A percentile compares a stretch with the other conserved stretches of the same genome.
These are phyloP conservation scores for Ilex asprella DNA, from an alignment of 257 asterid species.

Conservation along the genomic window DNA sequence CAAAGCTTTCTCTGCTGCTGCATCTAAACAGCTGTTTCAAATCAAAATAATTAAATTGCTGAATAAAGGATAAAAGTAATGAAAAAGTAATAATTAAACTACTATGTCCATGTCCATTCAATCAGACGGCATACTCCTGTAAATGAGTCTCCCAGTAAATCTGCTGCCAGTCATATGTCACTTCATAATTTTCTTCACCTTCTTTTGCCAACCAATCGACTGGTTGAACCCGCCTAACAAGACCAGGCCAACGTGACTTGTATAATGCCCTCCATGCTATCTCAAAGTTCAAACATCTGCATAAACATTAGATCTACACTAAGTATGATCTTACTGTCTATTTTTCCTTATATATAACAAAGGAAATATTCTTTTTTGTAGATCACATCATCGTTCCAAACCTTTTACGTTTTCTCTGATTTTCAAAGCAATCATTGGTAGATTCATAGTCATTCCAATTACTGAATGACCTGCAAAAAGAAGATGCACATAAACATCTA, in stretches of 20 bases:
- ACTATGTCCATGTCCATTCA: slow-evolving; percentile 10
- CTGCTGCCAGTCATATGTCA: slow-evolving; percentile 58
- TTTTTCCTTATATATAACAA: neutral
- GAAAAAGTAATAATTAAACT: slow-evolving; percentile 4
- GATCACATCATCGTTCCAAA: slow-evolving; percentile 26
- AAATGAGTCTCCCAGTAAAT: slow-evolving; percentile 83
- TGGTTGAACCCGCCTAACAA: slow-evolving; percentile 21
- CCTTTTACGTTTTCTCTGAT: slow-evolving; percentile 79
- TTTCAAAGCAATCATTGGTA: slow-evolving; percentile 25
- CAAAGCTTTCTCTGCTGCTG: slow-evolving; percentile 72
- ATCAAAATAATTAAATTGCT: slow-evolving; percentile 16
- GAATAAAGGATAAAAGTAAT: slow-evolving; percentile 10
- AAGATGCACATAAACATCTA: slow-evolving; percentile 4
- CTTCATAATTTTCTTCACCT: slow-evolving; percentile 29
- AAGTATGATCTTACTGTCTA: slow-evolving; percentile 16
- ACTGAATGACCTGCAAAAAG: slow-evolving; percentile 53
- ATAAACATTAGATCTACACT: slow-evolving; percentile 11
- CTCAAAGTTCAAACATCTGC: slow-evolving; percentile 49
- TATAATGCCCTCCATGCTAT: slow-evolving; percentile 47
- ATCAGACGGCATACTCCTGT: slow-evolving; percentile 50
- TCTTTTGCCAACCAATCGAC: slow-evolving; percentile 26
- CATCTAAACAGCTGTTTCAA: slow-evolving; percentile 69
- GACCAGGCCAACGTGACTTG: slow-evolving; percentile 63
- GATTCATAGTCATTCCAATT: slow-evolving; percentile 28
- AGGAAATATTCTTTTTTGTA: slow-evolving; percentile 4